Percentiles rank a stretch among this genome's conserved stretches.
Evolutionary conservation across 1,284 basidiomycete genomes (phyloP).

Genomic region (Waitea zeae): DNA sequence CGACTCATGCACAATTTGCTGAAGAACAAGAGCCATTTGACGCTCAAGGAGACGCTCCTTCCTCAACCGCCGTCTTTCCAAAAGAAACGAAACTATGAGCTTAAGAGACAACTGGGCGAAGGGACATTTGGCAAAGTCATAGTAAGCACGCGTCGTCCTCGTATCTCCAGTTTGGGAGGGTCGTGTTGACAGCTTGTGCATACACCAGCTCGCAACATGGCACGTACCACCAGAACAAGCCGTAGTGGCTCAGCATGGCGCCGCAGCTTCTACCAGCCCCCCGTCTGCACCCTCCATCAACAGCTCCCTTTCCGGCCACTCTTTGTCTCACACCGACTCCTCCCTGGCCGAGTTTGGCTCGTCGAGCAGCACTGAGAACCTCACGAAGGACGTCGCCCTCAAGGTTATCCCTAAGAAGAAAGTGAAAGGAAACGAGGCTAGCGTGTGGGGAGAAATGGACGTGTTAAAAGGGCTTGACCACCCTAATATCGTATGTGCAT

Average conservation of each 20-base stretch:
- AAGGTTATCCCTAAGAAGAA: conserved; percentile 87
- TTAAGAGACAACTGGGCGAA: conserved; percentile 56
- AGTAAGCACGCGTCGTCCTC: conserved; percentile 21
- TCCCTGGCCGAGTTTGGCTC: neutral
- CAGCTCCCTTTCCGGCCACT: conserved; percentile 1
- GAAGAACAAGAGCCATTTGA: neutral
- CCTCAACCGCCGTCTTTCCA: conserved; percentile 69
- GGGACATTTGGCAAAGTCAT: conserved; percentile 83
- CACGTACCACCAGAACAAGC: conserved; percentile 44
- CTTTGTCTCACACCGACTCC: neutral
- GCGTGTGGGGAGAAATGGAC: conserved; percentile 83
- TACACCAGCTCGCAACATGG: conserved; percentile 29
- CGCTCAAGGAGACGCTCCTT: conserved; percentile 28
- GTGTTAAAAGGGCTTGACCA: conserved; percentile 78
- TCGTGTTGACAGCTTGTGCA: neutral
- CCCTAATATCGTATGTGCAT: conserved; percentile 75
- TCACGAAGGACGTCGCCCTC: conserved; percentile 63
- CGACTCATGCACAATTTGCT: neutral
- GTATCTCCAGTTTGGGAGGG: neutral
- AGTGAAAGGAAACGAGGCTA: conserved; percentile 74
- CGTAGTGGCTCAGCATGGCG: conserved; percentile 37
- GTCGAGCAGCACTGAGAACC: conserved; percentile 7
- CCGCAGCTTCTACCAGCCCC: conserved; percentile 19
- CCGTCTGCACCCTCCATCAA: conserved; percentile 3
- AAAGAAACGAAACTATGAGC: conserved; percentile 71